A percentile compares a stretch with the other conserved stretches of the same genome.
phyloP scores from a whole-genome alignment of 331 rosid species.

The Malus hybrid region DNA sequence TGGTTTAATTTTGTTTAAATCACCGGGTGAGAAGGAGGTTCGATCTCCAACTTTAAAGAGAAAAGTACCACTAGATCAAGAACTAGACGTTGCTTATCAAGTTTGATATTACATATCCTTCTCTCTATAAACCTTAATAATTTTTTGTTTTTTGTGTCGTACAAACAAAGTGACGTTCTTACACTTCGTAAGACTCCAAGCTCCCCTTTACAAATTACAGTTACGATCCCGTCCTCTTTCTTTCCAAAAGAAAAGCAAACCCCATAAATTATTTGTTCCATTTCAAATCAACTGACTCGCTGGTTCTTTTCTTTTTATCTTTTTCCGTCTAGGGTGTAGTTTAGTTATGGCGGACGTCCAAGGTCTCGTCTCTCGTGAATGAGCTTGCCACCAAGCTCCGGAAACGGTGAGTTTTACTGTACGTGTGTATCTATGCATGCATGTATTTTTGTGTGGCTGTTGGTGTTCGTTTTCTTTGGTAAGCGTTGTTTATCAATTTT shows the following conservation, averaged over 20 bases:
- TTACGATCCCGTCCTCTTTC: background rate
- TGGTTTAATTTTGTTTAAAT: no score
- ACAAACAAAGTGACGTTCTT: background rate
- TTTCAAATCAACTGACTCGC: no score
- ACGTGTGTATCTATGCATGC: background rate
- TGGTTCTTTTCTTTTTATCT: no score
- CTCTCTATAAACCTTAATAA: background rate
- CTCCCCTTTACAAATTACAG: background rate
- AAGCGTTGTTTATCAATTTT: background rate
- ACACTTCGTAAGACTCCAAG: background rate
- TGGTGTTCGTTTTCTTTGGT: background rate
- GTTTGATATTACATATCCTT: background rate
- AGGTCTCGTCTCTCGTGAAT: background rate
- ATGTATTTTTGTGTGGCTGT: background rate
- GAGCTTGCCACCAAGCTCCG: background rate
- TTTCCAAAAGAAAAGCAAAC: no score
- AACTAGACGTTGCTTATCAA: no score
- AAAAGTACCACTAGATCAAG: no score
- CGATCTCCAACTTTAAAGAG: no score
- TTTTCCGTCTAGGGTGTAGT: background rate
- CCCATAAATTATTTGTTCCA: no score
- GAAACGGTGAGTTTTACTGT: background rate
- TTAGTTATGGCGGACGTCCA: conserved; percentile 1
- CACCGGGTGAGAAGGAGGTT: no score
- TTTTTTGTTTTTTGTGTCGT: background rate